phyloP scores from a whole-genome alignment of 768 basidiomycete species.

The Mycena indigotica region DNA sequence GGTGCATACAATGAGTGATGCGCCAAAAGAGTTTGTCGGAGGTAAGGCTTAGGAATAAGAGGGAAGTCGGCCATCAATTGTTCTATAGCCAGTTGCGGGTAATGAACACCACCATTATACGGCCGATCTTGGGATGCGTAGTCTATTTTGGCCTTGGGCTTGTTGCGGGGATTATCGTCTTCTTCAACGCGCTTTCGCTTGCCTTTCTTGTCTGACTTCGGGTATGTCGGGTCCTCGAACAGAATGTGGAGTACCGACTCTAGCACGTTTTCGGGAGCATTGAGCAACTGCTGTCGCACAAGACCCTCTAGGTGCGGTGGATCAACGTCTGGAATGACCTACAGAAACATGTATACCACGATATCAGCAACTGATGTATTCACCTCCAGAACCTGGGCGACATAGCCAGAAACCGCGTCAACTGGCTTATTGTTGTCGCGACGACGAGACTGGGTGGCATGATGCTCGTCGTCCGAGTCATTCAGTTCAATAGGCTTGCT shows the following conservation, averaged over 20 bases:
- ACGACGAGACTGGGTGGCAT: not conserved
- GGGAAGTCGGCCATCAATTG: constrained; percentile 62
- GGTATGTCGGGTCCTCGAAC: constrained; percentile 65
- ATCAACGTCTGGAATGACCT: constrained; percentile 72
- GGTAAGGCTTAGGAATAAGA: constrained; percentile 53
- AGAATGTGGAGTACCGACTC: constrained; percentile 60
- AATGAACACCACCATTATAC: constrained; percentile 44
- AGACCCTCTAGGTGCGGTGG: constrained; percentile 55
- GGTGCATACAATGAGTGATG: constrained; percentile 64
- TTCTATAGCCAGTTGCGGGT: constrained; percentile 53
- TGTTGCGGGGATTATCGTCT: constrained; percentile 26
- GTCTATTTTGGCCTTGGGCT: constrained; percentile 50
- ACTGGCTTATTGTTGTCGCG: not conserved
- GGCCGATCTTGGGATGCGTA: constrained; percentile 52
- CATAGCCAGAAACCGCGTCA: not conserved
- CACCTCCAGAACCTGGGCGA: not conserved
- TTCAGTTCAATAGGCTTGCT: not conserved
- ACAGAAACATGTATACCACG: constrained; percentile 41
- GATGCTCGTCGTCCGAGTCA: not conserved
- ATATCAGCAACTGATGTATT: not conserved
- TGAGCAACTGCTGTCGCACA: constrained; percentile 44
- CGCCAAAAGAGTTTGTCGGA: constrained; percentile 44
- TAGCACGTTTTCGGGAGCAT: constrained; percentile 41
- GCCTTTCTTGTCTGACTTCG: constrained; percentile 47
- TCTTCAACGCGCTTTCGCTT: constrained; percentile 39